phyloP scores from a whole-genome alignment of 148 eudicot genomes.

The Pouteria glomerata region DNA sequence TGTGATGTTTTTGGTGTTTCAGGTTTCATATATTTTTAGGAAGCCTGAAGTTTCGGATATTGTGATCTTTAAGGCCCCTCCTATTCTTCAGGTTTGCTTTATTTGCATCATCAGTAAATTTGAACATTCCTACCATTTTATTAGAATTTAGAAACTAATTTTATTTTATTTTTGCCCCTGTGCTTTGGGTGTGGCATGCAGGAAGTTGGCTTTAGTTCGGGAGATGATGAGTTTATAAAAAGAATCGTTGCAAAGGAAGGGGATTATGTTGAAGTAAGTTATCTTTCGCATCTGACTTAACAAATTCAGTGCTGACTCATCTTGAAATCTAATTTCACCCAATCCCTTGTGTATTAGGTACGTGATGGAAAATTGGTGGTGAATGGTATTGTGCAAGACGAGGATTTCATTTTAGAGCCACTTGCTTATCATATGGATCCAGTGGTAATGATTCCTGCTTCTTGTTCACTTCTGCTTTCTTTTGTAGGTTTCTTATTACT shows the following conservation, averaged over 20 bases:
- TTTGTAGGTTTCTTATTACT: not conserved
- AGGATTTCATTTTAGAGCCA: conserved; percentile 82
- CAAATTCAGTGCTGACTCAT: not conserved
- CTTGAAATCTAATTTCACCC: not conserved
- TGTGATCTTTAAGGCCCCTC: conserved; percentile 79
- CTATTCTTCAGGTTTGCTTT: conserved; percentile 64
- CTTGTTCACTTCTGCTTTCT: not conserved
- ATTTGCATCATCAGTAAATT: not conserved
- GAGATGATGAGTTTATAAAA: conserved; percentile 71
- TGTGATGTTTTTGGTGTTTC: no score
- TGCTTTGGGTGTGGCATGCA: conserved; percentile 20
- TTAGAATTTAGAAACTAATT: no score
- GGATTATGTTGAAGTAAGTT: conserved; percentile 78
- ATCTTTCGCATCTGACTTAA: not conserved
- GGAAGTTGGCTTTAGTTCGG: conserved; percentile 64
- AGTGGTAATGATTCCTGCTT: conserved; percentile 37
- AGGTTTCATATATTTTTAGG: conserved; percentile 78
- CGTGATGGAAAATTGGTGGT: conserved; percentile 60
- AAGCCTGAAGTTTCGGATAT: conserved; percentile 79
- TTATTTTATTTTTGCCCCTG: no score
- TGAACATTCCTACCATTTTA: no score
- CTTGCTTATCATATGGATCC: conserved; percentile 75
- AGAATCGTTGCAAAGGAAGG: conserved; percentile 86
- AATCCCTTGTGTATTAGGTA: conserved; percentile 34
- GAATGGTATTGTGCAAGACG: conserved; percentile 64